Conservation (phyloP, 805 yeast genomes). For the Starmerella vaccinii region DNA sequence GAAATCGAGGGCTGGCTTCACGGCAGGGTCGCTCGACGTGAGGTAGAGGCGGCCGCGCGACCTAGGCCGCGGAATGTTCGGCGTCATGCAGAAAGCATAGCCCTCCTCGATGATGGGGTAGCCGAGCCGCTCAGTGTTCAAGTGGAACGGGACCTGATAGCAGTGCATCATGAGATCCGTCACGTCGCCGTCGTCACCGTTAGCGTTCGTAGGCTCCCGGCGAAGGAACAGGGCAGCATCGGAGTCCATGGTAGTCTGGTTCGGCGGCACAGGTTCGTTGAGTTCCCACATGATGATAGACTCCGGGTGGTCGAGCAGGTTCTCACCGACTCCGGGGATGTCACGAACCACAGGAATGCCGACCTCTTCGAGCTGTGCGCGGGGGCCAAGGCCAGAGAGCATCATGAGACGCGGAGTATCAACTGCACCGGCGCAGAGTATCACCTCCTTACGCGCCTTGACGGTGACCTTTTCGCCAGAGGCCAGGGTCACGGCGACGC, state of each 20-base stretch:
- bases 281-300: conserved; percentile 19
- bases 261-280: conserved; percentile 13
- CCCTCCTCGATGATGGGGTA: conserved; percentile 13
- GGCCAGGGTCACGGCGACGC: conserved; percentile 26
- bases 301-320: conserved; percentile 31
- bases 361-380: conserved; percentile 26
- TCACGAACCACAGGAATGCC: conserved; percentile 28
- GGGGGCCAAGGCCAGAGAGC: conserved; percentile 31
- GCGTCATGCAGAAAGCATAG: conserved; percentile 19
- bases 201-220: conserved; percentile 12
- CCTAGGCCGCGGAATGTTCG: conserved; percentile 18
- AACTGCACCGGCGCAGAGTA: conserved; percentile 29
- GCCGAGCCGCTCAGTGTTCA: conserved; percentile 15
- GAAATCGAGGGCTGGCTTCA: conserved; percentile 19
- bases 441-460: conserved; percentile 27
- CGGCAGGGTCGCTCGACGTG: conserved; percentile 13
- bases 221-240: conserved; percentile 17
- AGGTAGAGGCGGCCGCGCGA: conserved; percentile 17
- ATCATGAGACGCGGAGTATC: conserved; percentile 31
- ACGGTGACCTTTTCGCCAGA: conserved; percentile 22
- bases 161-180: conserved; percentile 20
- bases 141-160: conserved; percentile 18
- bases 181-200: conserved; percentile 11
- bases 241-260: conserved; percentile 19
- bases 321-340: conserved; percentile 30